These are phyloP conservation scores for Phylloporus arenicola DNA, from an alignment of 768 basidiomycete genomes.

Conservation along the genomic window DNA sequence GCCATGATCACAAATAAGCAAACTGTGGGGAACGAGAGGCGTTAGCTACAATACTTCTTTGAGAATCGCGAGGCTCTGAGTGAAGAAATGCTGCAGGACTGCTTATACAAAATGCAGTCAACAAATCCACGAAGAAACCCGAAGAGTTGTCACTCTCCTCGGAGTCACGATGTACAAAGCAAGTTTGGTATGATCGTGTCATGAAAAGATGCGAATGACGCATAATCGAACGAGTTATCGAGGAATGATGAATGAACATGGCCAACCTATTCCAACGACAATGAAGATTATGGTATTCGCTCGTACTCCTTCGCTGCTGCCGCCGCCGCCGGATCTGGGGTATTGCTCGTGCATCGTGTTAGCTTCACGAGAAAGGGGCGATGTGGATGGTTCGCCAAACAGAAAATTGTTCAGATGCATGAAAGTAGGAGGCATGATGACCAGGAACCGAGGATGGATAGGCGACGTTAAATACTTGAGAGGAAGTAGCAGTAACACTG, in stretches of 20 bases:
- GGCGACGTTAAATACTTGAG: slow-evolving; percentile 14
- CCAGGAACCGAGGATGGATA: background rate
- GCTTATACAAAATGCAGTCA: background rate
- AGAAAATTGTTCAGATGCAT: slow-evolving; percentile 1
- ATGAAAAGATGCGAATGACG: background rate
- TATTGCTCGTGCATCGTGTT: slow-evolving; percentile 5
- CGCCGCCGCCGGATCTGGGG: slow-evolving; percentile 8
- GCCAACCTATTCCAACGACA: slow-evolving; percentile 23
- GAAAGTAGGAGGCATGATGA: slow-evolving; percentile 10
- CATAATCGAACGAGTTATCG: slow-evolving; percentile 1
- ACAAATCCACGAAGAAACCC: background rate
- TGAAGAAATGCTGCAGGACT: background rate
- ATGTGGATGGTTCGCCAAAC: background rate
- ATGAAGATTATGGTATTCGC: slow-evolving; percentile 20
- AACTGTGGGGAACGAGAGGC: slow-evolving; percentile 7
- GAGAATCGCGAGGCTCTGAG: background rate
- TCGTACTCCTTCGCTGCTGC: slow-evolving; percentile 4
- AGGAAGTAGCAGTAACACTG: slow-evolving; percentile 8
- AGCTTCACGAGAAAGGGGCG: background rate
- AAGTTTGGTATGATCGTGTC: background rate
- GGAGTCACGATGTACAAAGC: background rate
- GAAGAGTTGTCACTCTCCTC: background rate
- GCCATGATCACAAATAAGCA: slow-evolving; percentile 21
- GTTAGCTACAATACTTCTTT: slow-evolving; percentile 8
- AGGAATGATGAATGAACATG: slow-evolving; percentile 3